Evolutionary conservation across 441 rosid species (phyloP), one percentile per base, ranked within the genome.

Genomic region (Metrosideros polymorpha): DNA sequence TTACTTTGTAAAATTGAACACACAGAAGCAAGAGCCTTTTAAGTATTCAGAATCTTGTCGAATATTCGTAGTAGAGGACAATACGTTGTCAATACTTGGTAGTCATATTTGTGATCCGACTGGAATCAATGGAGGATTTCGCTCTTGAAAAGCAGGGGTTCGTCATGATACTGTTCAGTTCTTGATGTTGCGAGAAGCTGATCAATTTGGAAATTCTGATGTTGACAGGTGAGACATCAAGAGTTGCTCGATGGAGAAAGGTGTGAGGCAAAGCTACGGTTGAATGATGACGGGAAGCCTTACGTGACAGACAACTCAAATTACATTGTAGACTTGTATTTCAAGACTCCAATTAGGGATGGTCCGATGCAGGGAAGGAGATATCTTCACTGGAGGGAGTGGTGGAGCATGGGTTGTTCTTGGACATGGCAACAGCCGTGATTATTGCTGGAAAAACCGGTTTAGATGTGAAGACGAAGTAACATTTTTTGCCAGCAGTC

Each of bases 361-460:
- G 9, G 19, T 17, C 83, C 12, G 92, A 90, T 0, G 96, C 99
- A 18, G 95, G 95, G 57, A 94, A 89, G 86, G 98, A 94, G 89
- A 95, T 96, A 39, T 92, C 91, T 13, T 91, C 89, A 45, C 87
- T 94, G 82, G 95, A 95, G 86, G 98, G 98, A 3, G 98, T 97
- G 4, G 98, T 96, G 82, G 99, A 97, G 89, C 98, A 96, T 57
- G 98, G 98, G n/a, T n/a, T n/a, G 0, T 87, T 97, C 84, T 88
- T 96, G 88, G 95, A 96, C 63, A 95, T 95, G 99, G 97, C 99
- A 4, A 96, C 86, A 0, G 92, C 96, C 1, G 96, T 94, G 22
- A 94, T 96, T 45, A 94, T 97, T 84, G 97, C 98, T 3, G 94
- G 98, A 5, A 95, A 91, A 85, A 88, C 61, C 7, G 96, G 98